A percentile compares a stretch with the other conserved stretches of the same genome.
Evolutionary conservation across 768 basidiomycete species (phyloP).

Genomic region (Rhizopogon rudus): DNA sequence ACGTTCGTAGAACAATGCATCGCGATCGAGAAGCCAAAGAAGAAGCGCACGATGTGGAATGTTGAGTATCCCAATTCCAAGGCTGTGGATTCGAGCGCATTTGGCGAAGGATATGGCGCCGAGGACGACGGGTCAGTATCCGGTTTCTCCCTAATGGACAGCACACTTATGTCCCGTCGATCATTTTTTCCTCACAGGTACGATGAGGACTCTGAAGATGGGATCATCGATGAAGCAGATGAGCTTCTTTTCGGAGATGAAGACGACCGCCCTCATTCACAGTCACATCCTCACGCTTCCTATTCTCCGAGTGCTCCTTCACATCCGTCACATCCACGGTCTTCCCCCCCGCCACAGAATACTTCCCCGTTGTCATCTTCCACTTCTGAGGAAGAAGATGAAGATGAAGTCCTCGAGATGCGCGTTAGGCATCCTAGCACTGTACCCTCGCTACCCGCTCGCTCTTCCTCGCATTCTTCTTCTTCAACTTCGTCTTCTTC

Average conservation of each 20-base stretch:
- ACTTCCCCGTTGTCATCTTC: slow-evolving; percentile 26
- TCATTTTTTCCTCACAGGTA: slow-evolving; percentile 38
- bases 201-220: slow-evolving; percentile 65
- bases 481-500: slow-evolving; percentile 19
- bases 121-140: slow-evolving; percentile 62
- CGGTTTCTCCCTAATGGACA: background rate
- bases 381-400: slow-evolving; percentile 40
- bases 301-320: slow-evolving; percentile 16
- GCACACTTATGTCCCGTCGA: slow-evolving; percentile 1
- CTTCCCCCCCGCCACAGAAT: slow-evolving; percentile 14
- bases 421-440: slow-evolving; percentile 31
- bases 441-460: slow-evolving; percentile 22
- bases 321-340: slow-evolving; percentile 9
- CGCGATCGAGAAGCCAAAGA: slow-evolving; percentile 73
- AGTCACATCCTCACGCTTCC: background rate
- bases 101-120: slow-evolving; percentile 25
- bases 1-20: slow-evolving; percentile 98
- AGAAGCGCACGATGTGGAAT: slow-evolving; percentile 25
- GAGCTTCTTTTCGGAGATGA: slow-evolving; percentile 26
- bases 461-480: slow-evolving; percentile 36
- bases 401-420: slow-evolving; percentile 63
- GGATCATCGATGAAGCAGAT: slow-evolving; percentile 45
- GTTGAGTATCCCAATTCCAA: slow-evolving; percentile 13
- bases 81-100: slow-evolving; percentile 12
- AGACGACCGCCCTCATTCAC: slow-evolving; percentile 11